Conservation (phyloP, 2,329 filamentous ascomycete species). For the Furcasterigmium sp. region DNA sequence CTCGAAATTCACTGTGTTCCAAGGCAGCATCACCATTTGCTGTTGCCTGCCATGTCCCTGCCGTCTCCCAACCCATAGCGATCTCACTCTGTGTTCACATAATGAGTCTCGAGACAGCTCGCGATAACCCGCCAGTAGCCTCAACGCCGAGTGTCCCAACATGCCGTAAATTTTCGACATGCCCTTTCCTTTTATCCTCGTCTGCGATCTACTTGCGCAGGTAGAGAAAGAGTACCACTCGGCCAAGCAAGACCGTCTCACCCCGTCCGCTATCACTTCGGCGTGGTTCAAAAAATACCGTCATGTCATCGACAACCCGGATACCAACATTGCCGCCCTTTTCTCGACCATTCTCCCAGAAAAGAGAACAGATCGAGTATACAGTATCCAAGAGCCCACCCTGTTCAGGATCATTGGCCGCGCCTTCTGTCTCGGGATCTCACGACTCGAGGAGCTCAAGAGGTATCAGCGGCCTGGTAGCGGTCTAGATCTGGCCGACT, state of each 20-base stretch:
- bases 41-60: too few relatives aligned
- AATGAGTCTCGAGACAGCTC: too few relatives aligned
- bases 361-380: slow-evolving; percentile 71
- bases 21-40: too few relatives aligned
- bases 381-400: slow-evolving; percentile 56
- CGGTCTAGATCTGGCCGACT: slow-evolving; percentile 65
- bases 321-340: slow-evolving; percentile 57
- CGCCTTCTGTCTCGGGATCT: slow-evolving; percentile 56
- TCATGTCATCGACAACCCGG: slow-evolving; percentile 47
- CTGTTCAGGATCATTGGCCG: slow-evolving; percentile 65
- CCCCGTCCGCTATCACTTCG: slow-evolving; percentile 33
- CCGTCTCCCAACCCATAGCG: too few relatives aligned
- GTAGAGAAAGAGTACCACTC: slow-evolving; percentile 44
- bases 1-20: too few relatives aligned
- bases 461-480: slow-evolving; percentile 53
- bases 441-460: slow-evolving; percentile 55
- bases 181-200: slow-evolving; percentile 61
- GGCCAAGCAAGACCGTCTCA: slow-evolving; percentile 21
- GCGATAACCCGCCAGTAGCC: too few relatives aligned
- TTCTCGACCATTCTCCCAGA: slow-evolving; percentile 74
- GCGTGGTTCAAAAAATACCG: slow-evolving; percentile 68
- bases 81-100: too few relatives aligned
- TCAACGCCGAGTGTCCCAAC: not conserved
- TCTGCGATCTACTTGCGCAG: slow-evolving; percentile 70
- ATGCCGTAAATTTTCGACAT: slow-evolving; percentile 29